Evolutionary conservation across 164 flowering plant genomes (phyloP).

Genomic region (Chimonanthus praecox): DNA sequence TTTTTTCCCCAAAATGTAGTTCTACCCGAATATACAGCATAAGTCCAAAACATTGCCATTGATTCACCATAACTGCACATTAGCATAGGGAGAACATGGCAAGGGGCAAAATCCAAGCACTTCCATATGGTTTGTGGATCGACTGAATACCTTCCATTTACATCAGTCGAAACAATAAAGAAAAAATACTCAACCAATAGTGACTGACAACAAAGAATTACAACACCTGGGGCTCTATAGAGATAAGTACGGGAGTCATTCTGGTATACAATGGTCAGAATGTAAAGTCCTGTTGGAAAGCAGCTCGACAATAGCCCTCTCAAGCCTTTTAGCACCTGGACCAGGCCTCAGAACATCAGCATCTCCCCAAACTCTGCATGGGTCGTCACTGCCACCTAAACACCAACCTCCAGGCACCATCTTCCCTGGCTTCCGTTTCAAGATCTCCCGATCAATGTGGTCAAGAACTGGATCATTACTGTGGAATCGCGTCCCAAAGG

Average conservation of each 20-base stretch:
- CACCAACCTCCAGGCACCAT: slow-evolving; percentile 97
- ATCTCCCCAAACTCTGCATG: slow-evolving; percentile 75
- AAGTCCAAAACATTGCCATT: not conserved
- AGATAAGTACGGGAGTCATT: slow-evolving; percentile 14
- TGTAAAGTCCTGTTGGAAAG: slow-evolving; percentile 43
- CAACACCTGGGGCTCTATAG: not conserved
- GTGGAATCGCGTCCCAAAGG: slow-evolving; percentile 58
- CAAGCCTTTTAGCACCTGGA: slow-evolving; percentile 68
- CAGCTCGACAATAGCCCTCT: slow-evolving; percentile 37
- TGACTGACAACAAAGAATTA: not conserved
- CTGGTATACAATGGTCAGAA: slow-evolving; percentile 52
- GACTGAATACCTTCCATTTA: not conserved
- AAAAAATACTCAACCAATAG: not conserved
- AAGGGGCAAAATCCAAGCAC: not conserved
- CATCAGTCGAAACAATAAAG: not conserved
- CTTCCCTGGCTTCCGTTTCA: slow-evolving; percentile 42
- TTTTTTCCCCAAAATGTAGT: too few relatives aligned
- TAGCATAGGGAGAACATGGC: not conserved
- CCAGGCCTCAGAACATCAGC: slow-evolving; percentile 78
- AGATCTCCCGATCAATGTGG: slow-evolving; percentile 60
- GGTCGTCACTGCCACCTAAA: slow-evolving; percentile 45
- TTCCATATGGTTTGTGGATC: not conserved
- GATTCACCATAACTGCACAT: not conserved
- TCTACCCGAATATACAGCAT: too few relatives aligned
- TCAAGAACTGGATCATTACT: slow-evolving; percentile 59